Evolutionary conservation across 23 red algal species (phyloP).

Genomic region (Gracilariopsis chorda): DNA sequence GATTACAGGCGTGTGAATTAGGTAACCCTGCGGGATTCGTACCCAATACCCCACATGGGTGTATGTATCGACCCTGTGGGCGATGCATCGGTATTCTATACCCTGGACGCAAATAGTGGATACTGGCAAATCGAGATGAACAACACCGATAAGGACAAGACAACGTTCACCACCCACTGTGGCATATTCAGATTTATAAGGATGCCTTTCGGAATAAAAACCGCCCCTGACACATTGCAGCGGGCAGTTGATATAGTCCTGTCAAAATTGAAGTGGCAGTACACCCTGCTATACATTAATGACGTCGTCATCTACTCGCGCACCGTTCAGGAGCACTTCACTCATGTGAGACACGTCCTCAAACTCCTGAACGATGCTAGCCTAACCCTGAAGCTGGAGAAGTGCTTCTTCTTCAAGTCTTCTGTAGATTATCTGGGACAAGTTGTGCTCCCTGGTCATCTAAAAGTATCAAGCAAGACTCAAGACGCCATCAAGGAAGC

Average conservation of each 20-base stretch:
- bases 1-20: not conserved
- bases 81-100: too few relatives aligned
- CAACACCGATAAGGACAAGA: too few relatives aligned
- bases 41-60: not conserved
- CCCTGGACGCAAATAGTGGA: not conserved
- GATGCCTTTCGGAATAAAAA: not conserved
- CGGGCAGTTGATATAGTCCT: not conserved
- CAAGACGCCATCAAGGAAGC: too few relatives aligned
- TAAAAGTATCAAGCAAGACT: too few relatives aligned
- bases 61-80: not conserved
- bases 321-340: not conserved
- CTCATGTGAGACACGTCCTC: not conserved
- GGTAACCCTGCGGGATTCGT: not conserved
- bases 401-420: too few relatives aligned
- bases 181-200: not conserved
- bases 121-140: not conserved
- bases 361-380: not conserved
- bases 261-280: too few relatives aligned
- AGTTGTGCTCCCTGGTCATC: not conserved
- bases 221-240: not conserved
- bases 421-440: too few relatives aligned
- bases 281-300: not conserved
- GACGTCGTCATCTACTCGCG: not conserved
- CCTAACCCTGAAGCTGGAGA: too few relatives aligned
- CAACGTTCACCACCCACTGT: not conserved